Base-by-base conservation (phyloP, 768 basidiomycete species). In the Lentinula boryana region DNA sequence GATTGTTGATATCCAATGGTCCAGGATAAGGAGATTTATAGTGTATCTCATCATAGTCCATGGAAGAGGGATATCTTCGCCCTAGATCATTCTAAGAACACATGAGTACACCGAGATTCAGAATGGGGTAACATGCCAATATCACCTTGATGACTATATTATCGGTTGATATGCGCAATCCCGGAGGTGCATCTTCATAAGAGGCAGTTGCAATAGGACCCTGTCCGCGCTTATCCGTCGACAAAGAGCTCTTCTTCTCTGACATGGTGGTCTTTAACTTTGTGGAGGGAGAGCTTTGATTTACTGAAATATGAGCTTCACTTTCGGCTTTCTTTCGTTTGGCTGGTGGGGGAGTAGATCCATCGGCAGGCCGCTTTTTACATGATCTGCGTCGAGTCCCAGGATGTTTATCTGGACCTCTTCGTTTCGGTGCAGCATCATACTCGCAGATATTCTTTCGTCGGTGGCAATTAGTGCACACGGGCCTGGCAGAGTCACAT, bases 341-440 rank as follows among this genome's bases (percentile, higher is more conserved):
- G 54, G 79, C 70, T 60, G 81, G 75, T 60, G 83, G 79, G 15
- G 78, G 69, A 57, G 71, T 75, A 63, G 80, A 75, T 56, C 77
- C 81, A 63, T 86, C 84, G 40, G 80, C 74, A 56, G 83, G 80
- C 61, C 88, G 79, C 78, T 90, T 92, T 84, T 92, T 92, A 80
- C 89, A 91, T 60, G 87, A 87, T 66, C 91, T 81, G 70, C 90
- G 88, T 63, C 90, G 83, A 61, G 89, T 91, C 32, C 91, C 91
- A 61, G 91, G 91, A 68, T 84, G 84, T 75, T 91, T 92, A 80
- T 93, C 91, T 63, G 91, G 91, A 2, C 91, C 91, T 63, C 91
- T 82, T 63, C 91, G 85, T 74, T 89, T 91, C 66, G 90, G 90
- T 59, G 82, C 87, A 32, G 83, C 76, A 70, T 93, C 91, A 73